Conservation (phyloP, 73 alveolate species). For the Paraurostyla sp. region DNA sequence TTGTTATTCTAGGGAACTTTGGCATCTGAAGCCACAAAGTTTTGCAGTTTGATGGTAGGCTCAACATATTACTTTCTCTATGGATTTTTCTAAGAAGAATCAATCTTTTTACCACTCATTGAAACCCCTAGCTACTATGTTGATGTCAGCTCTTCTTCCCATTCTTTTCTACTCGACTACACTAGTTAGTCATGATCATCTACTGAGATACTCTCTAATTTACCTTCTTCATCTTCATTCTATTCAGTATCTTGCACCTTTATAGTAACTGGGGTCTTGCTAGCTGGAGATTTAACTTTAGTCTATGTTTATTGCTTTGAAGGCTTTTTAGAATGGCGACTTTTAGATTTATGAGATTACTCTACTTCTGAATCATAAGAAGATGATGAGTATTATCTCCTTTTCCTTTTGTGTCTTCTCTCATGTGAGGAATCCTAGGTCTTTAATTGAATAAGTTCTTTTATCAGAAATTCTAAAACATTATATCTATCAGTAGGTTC, state of each 20-base stretch:
- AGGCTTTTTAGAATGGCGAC: background rate
- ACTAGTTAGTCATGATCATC: slow-evolving; percentile 25
- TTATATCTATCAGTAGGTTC: slow-evolving; percentile 25
- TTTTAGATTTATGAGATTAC: background rate
- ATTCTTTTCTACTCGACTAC: slow-evolving; percentile 24
- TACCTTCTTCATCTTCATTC: slow-evolving; percentile 22
- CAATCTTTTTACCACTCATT: background rate
- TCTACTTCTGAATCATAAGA: slow-evolving; percentile 47
- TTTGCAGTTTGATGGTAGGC: slow-evolving; percentile 32
- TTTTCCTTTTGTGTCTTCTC: background rate
- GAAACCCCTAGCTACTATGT: slow-evolving; percentile 23
- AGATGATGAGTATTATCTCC: slow-evolving; percentile 7
- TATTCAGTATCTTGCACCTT: background rate
- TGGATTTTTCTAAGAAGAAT: background rate
- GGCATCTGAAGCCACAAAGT: slow-evolving; percentile 8
- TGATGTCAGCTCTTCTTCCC: slow-evolving; percentile 61
- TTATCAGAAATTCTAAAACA: slow-evolving; percentile 46
- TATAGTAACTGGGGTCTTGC: background rate
- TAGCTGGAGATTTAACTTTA: background rate
- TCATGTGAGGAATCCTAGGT: background rate
- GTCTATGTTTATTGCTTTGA: too few relatives aligned
- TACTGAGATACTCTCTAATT: slow-evolving; percentile 54
- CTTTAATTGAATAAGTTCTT: slow-evolving; percentile 30
- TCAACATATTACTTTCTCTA: background rate
- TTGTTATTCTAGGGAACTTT: background rate